These are phyloP conservation scores for Crepidotus variabilis DNA, from an alignment of 768 basidiomycete genomes.

Conservation along the genomic window DNA sequence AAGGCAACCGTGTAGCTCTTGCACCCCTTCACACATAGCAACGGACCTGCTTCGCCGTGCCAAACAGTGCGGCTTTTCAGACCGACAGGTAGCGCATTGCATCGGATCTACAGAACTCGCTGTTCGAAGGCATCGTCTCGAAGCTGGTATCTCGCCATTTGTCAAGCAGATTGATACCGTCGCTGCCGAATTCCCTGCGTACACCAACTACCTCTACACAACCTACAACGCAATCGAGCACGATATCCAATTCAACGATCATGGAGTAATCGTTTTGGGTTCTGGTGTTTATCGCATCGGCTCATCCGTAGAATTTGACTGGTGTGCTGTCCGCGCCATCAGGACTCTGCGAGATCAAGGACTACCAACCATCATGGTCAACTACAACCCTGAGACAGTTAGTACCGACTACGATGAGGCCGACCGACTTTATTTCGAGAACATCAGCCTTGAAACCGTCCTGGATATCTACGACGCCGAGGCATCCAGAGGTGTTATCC, in stretches of 20 bases:
- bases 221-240: constrained; percentile 97
- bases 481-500: constrained; percentile 83
- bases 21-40: constrained; percentile 62
- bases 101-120: constrained; percentile 91
- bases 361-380: constrained; percentile 96
- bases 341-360: constrained; percentile 94
- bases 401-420: constrained; percentile 99
- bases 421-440: constrained; percentile 97
- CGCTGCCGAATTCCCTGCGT: constrained; percentile 97
- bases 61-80: constrained; percentile 96
- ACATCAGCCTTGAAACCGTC: constrained; percentile 94
- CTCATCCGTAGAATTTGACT: constrained; percentile 99
- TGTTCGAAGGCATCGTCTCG: constrained; percentile 85
- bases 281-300: constrained; percentile 99
- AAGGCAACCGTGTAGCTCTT: constrained; percentile 39
- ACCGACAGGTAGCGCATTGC: constrained; percentile 80
- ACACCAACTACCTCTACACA: constrained; percentile 98
- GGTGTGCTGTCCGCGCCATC: constrained; percentile 98
- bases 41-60: constrained; percentile 66
- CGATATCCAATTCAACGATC: constrained; percentile 84
- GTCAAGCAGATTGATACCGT: constrained; percentile 99
- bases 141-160: constrained; percentile 78
- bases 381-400: constrained; percentile 99
- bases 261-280: constrained; percentile 95
- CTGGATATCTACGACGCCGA: constrained; percentile 96